phyloP scores from a whole-genome alignment of 257 asterid species.

The Avicennia marina region DNA sequence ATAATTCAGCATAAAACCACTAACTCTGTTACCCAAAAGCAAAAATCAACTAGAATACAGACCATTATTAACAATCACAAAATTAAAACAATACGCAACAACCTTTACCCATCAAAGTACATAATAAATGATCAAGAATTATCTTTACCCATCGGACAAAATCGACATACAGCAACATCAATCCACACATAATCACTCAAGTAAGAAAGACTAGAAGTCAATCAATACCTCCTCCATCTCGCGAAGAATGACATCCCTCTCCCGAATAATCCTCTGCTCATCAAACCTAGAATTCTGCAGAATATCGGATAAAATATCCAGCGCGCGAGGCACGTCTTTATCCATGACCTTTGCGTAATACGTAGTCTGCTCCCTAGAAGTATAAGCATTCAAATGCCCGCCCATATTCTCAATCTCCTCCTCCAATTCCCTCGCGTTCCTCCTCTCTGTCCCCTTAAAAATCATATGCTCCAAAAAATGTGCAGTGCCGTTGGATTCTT shows the following conservation, averaged over 20 bases:
- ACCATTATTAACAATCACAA: too few relatives aligned
- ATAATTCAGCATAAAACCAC: neutral
- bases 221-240: conserved; percentile 91
- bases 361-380: conserved; percentile 91
- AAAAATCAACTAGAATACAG: too few relatives aligned
- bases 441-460: conserved; percentile 78
- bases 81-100: conserved; percentile 1
- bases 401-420: conserved; percentile 99
- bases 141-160: neutral
- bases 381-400: conserved; percentile 92
- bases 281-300: conserved; percentile 80
- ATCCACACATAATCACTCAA: neutral
- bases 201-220: neutral
- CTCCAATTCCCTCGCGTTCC: conserved; percentile 65
- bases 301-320: conserved; percentile 80
- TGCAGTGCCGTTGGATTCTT: conserved; percentile 80
- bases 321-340: conserved; percentile 55
- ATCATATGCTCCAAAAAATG: conserved; percentile 97
- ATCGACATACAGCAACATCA: conserved; percentile 3
- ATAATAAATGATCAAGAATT: neutral
- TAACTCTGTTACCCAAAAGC: neutral
- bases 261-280: conserved; percentile 57
- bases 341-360: conserved; percentile 79
- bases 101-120: neutral
- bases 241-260: conserved; percentile 85